These are phyloP conservation scores for Wickerhamiella spandovensis DNA, from an alignment of 805 yeast genomes.

Conservation along the genomic window DNA sequence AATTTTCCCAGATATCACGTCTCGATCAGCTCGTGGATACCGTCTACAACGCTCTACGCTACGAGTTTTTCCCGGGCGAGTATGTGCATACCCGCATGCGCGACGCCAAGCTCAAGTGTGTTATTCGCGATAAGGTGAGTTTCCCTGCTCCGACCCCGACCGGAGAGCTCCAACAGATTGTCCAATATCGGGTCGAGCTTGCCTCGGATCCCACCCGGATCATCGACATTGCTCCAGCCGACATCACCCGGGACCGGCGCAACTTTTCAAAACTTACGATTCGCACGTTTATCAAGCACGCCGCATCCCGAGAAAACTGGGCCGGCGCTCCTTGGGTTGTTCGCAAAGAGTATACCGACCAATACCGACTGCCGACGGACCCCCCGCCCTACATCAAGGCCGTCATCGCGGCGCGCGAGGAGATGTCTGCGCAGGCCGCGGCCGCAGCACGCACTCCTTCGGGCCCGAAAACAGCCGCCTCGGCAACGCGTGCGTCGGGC, in stretches of 20 bases:
- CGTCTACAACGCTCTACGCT: slow-evolving; percentile 62
- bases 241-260: slow-evolving; percentile 70
- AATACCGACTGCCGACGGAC: slow-evolving; percentile 38
- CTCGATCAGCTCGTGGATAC: slow-evolving; percentile 80
- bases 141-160: not conserved
- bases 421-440: not conserved
- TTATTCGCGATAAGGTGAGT: slow-evolving; percentile 61
- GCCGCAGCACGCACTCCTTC: not conserved
- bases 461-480: not conserved
- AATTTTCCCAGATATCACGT: slow-evolving; percentile 68
- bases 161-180: slow-evolving; percentile 26
- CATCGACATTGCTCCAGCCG: slow-evolving; percentile 7
- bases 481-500: not conserved
- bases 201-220: not conserved
- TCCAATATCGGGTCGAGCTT: not conserved
- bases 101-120: slow-evolving; percentile 19
- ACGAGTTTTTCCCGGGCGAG: slow-evolving; percentile 88
- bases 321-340: slow-evolving; percentile 96
- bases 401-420: slow-evolving; percentile 6
- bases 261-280: slow-evolving; percentile 82
- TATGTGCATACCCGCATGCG: slow-evolving; percentile 44
- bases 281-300: slow-evolving; percentile 73
- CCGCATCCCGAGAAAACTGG: slow-evolving; percentile 64
- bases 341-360: slow-evolving; percentile 56
- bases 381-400: slow-evolving; percentile 9